phyloP scores from a whole-genome alignment of 2,329 filamentous ascomycete species.

The Calonectria montana region DNA sequence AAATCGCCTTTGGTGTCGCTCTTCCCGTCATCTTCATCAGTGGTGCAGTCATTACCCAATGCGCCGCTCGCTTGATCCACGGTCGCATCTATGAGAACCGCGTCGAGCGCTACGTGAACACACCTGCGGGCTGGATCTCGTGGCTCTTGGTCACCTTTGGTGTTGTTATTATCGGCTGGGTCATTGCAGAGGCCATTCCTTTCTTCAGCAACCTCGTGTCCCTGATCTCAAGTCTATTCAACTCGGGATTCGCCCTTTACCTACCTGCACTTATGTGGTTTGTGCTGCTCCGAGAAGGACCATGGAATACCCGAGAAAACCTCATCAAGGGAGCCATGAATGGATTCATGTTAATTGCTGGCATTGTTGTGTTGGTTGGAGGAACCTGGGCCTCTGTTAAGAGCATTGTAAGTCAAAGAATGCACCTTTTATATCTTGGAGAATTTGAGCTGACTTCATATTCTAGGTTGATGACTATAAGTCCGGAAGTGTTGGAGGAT shows the following conservation, averaged over 20 bases:
- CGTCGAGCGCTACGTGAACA: conserved; percentile 25
- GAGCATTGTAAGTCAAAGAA: conserved; percentile 18
- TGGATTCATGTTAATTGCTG: conserved; percentile 23
- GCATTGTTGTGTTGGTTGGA: conserved; percentile 20
- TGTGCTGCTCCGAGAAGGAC: conserved; percentile 19
- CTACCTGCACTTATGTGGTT: conserved; percentile 25
- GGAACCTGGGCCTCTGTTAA: conserved; percentile 25
- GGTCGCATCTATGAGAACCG: conserved; percentile 24
- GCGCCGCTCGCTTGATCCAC: conserved; percentile 18
- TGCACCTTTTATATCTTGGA: too few relatives aligned
- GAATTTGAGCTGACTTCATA: neutral
- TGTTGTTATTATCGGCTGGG: conserved; percentile 20
- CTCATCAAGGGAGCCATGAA: conserved; percentile 22
- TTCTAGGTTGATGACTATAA: conserved; percentile 23
- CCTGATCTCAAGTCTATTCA: conserved; percentile 24
- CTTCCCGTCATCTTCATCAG: conserved; percentile 26
- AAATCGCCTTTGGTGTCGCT: conserved; percentile 20
- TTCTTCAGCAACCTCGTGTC: conserved; percentile 27
- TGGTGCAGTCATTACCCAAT: conserved; percentile 25
- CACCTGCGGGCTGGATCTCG: conserved; percentile 20
- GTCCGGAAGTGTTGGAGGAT: conserved; percentile 1
- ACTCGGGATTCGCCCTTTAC: conserved; percentile 24
- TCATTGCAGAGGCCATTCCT: conserved; percentile 24
- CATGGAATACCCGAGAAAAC: conserved; percentile 20
- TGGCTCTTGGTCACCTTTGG: conserved; percentile 10